Evolutionary conservation across 2,329 filamentous ascomycete genomes (phyloP).

Genomic region (Didymella glomerata): DNA sequence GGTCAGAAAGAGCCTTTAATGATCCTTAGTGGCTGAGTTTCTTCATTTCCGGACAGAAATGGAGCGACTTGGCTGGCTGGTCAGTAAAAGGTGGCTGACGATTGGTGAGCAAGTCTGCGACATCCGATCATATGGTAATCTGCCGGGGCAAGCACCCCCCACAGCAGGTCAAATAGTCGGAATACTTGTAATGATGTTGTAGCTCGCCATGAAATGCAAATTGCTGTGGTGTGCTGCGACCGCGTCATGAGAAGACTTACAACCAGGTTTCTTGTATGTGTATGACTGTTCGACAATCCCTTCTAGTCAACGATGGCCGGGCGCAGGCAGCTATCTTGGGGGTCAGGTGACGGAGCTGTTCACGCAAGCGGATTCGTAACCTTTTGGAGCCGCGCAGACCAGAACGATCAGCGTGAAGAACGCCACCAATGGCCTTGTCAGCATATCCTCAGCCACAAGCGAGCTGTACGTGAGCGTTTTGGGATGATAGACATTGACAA

Average conservation of each 20-base stretch:
- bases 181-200: constrained; percentile 13
- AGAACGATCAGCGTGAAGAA: constrained; percentile 20
- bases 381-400: constrained; percentile 26
- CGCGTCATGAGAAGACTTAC: constrained; percentile 10
- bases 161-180: constrained; percentile 11
- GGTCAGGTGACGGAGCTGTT: constrained; percentile 31
- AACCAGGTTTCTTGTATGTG: constrained; percentile 9
- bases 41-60: constrained; percentile 1
- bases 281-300: constrained; percentile 11
- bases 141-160: constrained; percentile 11
- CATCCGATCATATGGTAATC: constrained; percentile 21
- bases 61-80: constrained; percentile 17
- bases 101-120: constrained; percentile 17
- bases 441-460: constrained; percentile 31
- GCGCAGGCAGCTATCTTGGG: constrained; percentile 5
- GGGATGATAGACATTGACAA: constrained; percentile 27
- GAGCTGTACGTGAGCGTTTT: constrained; percentile 35
- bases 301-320: neutral
- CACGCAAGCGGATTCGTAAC: constrained; percentile 38
- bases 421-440: constrained; percentile 33
- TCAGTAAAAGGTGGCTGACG: constrained; percentile 10
- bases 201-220: constrained; percentile 1
- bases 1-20: constrained; percentile 13
- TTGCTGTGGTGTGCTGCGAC: constrained; percentile 15
- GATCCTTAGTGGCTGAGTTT: constrained; percentile 6